These are phyloP conservation scores for Acanthamoeba lenticulata DNA, from an alignment of 208 protist genomes.

Conservation along the genomic window DNA sequence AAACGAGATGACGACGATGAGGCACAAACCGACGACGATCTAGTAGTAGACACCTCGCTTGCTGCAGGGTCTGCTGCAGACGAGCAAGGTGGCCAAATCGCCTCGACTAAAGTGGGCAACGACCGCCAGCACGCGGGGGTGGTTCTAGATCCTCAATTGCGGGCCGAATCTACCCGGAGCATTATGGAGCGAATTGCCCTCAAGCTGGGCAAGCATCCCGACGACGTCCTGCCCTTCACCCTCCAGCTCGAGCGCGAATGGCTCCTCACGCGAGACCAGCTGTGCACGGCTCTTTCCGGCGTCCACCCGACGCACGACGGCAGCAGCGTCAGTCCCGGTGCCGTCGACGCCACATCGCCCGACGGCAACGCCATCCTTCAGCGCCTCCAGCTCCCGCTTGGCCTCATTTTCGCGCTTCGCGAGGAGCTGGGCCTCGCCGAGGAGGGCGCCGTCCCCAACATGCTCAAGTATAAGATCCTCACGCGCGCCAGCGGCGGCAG, in stretches of 20 bases:
- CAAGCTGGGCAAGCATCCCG: neutral
- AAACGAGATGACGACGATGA: neutral
- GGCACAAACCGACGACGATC: neutral
- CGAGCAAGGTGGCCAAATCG: neutral
- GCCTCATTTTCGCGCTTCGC: neutral
- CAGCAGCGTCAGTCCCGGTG: too few species aligned
- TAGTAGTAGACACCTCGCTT: neutral
- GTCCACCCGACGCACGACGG: too few species aligned
- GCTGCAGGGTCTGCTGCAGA: neutral
- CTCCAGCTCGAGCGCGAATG: neutral
- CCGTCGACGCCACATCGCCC: too few species aligned
- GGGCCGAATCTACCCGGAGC: neutral
- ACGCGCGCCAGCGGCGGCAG: neutral
- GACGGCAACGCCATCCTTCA: neutral
- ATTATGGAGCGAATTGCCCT: neutral
- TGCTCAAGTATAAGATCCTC: constrained; percentile 24
- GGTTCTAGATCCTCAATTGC: neutral
- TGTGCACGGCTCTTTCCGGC: neutral
- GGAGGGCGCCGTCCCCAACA: neutral
- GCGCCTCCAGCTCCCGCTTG: neutral
- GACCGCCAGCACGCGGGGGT: too few species aligned
- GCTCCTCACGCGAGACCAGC: neutral
- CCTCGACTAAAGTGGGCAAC: too few species aligned
- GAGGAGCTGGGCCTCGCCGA: neutral
- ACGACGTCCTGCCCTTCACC: neutral